Evolutionary conservation across 1,284 basidiomycete species (phyloP).

Genomic region (Trichosporon asahii): DNA sequence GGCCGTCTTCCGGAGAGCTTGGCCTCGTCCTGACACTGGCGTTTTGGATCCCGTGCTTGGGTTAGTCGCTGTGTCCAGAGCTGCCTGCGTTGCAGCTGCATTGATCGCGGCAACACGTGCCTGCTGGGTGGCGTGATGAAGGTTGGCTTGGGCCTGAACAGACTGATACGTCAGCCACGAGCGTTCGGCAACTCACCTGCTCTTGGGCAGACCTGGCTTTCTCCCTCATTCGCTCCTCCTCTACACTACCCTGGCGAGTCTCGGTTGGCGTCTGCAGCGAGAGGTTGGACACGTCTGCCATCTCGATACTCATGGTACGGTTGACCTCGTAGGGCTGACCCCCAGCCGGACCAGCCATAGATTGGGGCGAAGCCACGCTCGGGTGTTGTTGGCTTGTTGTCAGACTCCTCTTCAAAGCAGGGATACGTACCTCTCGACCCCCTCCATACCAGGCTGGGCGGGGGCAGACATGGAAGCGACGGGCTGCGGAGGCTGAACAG

Average conservation of each 20-base stretch:
- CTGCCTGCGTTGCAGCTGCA: conserved; percentile 50
- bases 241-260: conserved; percentile 31
- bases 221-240: conserved; percentile 48
- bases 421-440: background rate
- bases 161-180: conserved; percentile 33
- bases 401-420: background rate
- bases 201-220: conserved; percentile 51
- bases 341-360: background rate
- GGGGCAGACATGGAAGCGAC: background rate
- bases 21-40: conserved; percentile 23
- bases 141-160: conserved; percentile 48
- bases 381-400: background rate
- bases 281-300: conserved; percentile 40
- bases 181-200: conserved; percentile 38
- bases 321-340: conserved; percentile 20
- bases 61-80: conserved; percentile 36
- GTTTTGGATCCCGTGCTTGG: conserved; percentile 27
- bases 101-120: conserved; percentile 53
- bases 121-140: conserved; percentile 51
- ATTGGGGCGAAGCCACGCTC: background rate
- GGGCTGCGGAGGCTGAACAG: conserved; percentile 11
- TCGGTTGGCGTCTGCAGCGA: conserved; percentile 22
- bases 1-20: conserved; percentile 53
- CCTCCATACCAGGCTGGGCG: background rate
- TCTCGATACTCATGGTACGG: conserved; percentile 44